Base-by-base conservation (phyloP, 805 yeast species). In the Huiozyma sinensis region DNA sequence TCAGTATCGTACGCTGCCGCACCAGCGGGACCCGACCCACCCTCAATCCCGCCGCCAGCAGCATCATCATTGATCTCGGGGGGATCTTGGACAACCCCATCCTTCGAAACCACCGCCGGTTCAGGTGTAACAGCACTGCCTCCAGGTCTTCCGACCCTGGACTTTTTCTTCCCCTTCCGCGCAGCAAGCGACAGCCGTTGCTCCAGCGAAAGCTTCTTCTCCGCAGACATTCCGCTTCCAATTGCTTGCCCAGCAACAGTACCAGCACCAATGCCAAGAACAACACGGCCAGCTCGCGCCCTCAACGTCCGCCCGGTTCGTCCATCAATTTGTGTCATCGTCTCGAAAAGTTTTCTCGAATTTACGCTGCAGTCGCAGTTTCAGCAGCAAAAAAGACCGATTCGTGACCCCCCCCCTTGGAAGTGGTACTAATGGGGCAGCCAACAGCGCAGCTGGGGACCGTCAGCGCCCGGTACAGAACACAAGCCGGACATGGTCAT, bases 101-200 rank as follows among this genome's bases (percentile, higher is more conserved):
- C 24, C 24, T 17, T 17, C 24, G 24, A 17, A 17, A 17, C 24
- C 24, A 17, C n/a, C 5, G 27, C 35, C 29, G 35, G 5, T 30
- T 28, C 33, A 10, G 34, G 30, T n/a, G 35, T 9, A 7, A 39
- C 34, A 7, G 33, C n/a, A 10, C 10, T 24, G 6, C 29, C 33
- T 11, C 13, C 11, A 13, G 41, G 32, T 27, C 29, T 30, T 24
- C 42, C 33, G 11, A 44, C 13, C 46, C 52, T 61, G 41, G 52
- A 50, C 46, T 56, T 60, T 47, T 54, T 56, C 39, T 58, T 55
- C 34, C 65, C 65, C 37, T 63, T 55, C 49, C 75, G 71, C 6
- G 95, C 87, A 1, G 96, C 96, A 48, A 79, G 63, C 1, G 92
- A 94, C 42, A 89, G 69, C 48, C 97, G 70, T 55, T 89, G 95